Evolutionary conservation across 2,329 filamentous ascomycete genomes (phyloP).

Genomic region (Monilinia laxa): DNA sequence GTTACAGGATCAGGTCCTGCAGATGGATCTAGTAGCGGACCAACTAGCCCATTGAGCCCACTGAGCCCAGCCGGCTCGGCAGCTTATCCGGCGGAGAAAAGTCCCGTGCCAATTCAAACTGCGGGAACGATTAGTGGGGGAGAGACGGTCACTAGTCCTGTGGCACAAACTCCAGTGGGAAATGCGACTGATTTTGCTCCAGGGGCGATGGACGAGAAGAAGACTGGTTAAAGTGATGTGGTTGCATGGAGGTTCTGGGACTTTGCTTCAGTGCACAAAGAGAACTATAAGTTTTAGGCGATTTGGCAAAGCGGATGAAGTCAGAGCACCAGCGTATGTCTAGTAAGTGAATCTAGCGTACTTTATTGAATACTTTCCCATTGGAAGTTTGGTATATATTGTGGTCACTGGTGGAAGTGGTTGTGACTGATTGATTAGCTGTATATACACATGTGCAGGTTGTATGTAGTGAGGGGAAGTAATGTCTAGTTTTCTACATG

Average conservation of each 20-base stretch:
- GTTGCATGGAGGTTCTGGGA: background rate
- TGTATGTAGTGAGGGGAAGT: background rate
- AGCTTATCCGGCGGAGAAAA: slow-evolving; percentile 27
- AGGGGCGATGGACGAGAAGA: background rate
- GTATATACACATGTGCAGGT: too few relatives aligned
- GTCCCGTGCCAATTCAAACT: slow-evolving; percentile 34
- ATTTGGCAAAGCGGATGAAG: background rate
- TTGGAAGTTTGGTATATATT: background rate
- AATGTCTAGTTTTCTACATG: slow-evolving; percentile 13
- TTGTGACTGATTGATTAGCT: too few relatives aligned
- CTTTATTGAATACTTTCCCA: background rate
- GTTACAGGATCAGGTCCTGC: slow-evolving; percentile 31
- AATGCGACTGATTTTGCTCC: slow-evolving; percentile 12
- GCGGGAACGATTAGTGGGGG: slow-evolving; percentile 31
- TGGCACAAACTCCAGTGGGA: background rate
- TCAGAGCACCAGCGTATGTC: background rate
- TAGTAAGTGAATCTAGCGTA: background rate
- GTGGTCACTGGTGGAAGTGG: too few relatives aligned
- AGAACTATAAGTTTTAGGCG: background rate
- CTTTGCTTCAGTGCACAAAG: background rate
- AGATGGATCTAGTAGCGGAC: slow-evolving; percentile 27
- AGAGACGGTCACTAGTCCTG: slow-evolving; percentile 34
- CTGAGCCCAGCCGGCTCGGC: slow-evolving; percentile 28
- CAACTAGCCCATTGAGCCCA: slow-evolving; percentile 33
- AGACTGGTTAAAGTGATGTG: background rate